Evolutionary conservation across 805 yeast species (phyloP).

Genomic region (Brettanomyces nanus): DNA sequence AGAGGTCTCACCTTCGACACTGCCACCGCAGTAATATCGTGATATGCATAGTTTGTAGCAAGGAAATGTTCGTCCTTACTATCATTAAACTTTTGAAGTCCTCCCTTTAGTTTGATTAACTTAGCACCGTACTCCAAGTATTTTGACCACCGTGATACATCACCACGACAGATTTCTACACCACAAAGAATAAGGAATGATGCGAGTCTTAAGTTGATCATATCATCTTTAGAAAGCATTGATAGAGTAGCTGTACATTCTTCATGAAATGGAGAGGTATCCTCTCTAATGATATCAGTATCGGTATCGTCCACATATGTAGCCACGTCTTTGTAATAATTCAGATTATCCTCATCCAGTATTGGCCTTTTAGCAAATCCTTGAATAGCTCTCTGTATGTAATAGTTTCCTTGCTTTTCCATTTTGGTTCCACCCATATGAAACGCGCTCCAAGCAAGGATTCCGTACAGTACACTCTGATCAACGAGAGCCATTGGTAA

Average conservation of each 20-base stretch:
- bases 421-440: constrained; percentile 36
- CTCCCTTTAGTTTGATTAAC: constrained; percentile 54
- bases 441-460: constrained; percentile 50
- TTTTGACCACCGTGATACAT: constrained; percentile 66
- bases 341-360: constrained; percentile 15
- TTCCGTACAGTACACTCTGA: constrained; percentile 41
- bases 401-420: constrained; percentile 40
- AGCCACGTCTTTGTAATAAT: constrained; percentile 21
- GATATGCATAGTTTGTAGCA: constrained; percentile 72
- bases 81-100: constrained; percentile 41
- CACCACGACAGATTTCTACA: constrained; percentile 81
- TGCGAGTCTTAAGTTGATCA: constrained; percentile 44
- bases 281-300: constrained; percentile 7
- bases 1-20: constrained; percentile 52
- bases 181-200: constrained; percentile 60
- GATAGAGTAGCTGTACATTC: constrained; percentile 7
- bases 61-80: constrained; percentile 63
- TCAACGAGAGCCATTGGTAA: constrained; percentile 48
- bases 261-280: neutral
- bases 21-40: constrained; percentile 63
- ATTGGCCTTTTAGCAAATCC: constrained; percentile 30
- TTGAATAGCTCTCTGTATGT: constrained; percentile 38
- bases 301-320: constrained; percentile 5
- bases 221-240: constrained; percentile 22
- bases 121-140: constrained; percentile 60